Conservation (phyloP, 2,329 filamentous ascomycete species). For the Curvularia verruculosa region DNA sequence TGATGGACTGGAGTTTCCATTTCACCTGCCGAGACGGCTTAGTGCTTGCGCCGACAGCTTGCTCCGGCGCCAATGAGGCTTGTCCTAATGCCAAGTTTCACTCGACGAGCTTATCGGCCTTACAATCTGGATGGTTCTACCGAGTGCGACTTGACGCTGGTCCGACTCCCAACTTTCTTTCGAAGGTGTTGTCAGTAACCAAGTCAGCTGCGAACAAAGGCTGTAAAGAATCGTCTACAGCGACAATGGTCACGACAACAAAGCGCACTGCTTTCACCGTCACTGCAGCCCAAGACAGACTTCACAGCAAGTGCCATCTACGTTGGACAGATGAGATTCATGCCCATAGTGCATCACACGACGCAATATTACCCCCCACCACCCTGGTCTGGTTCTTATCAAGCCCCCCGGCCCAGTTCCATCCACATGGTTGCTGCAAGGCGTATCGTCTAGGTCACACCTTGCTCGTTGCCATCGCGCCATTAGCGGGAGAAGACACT, state of each 20-base stretch:
- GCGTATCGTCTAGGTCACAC: constrained; percentile 22
- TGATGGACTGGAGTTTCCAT: constrained; percentile 7
- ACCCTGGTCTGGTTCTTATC: constrained; percentile 32
- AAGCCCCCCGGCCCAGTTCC: constrained; percentile 21
- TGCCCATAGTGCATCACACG: constrained; percentile 16
- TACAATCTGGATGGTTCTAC: constrained; percentile 6
- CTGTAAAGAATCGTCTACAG: neutral
- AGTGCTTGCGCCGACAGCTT: constrained; percentile 10
- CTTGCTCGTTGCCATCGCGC: constrained; percentile 17
- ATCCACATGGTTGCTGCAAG: constrained; percentile 24
- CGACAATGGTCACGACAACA: neutral
- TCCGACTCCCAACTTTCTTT: neutral
- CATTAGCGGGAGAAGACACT: constrained; percentile 27
- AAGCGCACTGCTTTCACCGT: neutral
- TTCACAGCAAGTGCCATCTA: constrained; percentile 21
- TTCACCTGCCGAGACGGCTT: constrained; percentile 18
- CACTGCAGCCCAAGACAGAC: neutral
- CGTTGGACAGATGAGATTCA: constrained; percentile 25
- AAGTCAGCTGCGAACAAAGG: constrained; percentile 1
- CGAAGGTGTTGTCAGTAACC: neutral
- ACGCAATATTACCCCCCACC: constrained; percentile 16
- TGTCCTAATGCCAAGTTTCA: constrained; percentile 27
- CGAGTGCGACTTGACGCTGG: constrained; percentile 13
- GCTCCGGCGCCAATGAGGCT: constrained; percentile 16
- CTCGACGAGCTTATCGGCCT: constrained; percentile 8